phyloP scores from a whole-genome alignment of 2,329 filamentous ascomycete genomes.

The Xylariaceae sp. region DNA sequence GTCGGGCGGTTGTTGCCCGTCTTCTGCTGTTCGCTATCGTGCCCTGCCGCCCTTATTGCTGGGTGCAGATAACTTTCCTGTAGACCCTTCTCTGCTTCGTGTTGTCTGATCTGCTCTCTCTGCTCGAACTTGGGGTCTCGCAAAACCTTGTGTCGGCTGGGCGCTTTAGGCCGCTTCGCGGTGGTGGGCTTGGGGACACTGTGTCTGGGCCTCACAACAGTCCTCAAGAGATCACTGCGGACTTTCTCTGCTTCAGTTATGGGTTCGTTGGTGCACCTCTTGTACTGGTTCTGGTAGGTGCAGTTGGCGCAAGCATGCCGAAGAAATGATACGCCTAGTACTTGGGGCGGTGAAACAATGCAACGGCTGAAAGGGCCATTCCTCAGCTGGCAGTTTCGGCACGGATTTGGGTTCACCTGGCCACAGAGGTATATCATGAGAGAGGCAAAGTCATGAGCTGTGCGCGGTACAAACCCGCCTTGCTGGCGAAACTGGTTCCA shows the following conservation, averaged over 20 bases:
- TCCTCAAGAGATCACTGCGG: conserved; percentile 16
- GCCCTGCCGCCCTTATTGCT: too few relatives aligned
- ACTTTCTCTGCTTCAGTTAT: conserved; percentile 23
- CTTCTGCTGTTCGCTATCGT: not conserved
- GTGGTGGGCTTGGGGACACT: conserved; percentile 2
- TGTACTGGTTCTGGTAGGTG: conserved; percentile 31
- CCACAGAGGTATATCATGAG: conserved; percentile 32
- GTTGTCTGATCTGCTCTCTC: not conserved
- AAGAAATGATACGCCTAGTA: conserved; percentile 23
- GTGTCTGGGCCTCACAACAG: conserved; percentile 9
- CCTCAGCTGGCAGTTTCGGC: conserved; percentile 25
- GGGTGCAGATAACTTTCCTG: too few relatives aligned
- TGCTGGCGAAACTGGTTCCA: conserved; percentile 29
- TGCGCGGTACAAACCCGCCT: conserved; percentile 27
- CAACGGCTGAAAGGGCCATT: conserved; percentile 30
- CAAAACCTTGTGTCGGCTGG: not conserved
- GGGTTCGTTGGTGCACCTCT: conserved; percentile 28
- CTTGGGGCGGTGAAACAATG: conserved; percentile 24
- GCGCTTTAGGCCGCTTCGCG: conserved; percentile 14
- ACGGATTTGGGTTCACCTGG: conserved; percentile 29
- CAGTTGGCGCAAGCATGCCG: conserved; percentile 31
- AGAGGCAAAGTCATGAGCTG: conserved; percentile 25
- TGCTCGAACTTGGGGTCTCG: not conserved
- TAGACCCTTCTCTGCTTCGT: not conserved
- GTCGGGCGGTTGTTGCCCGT: not conserved